A percentile compares a stretch with the other conserved stretches of the same genome.
These are phyloP conservation scores for Panicum virgatum DNA, from an alignment of 202 grass and related monocot species.

Conservation along the genomic window DNA sequence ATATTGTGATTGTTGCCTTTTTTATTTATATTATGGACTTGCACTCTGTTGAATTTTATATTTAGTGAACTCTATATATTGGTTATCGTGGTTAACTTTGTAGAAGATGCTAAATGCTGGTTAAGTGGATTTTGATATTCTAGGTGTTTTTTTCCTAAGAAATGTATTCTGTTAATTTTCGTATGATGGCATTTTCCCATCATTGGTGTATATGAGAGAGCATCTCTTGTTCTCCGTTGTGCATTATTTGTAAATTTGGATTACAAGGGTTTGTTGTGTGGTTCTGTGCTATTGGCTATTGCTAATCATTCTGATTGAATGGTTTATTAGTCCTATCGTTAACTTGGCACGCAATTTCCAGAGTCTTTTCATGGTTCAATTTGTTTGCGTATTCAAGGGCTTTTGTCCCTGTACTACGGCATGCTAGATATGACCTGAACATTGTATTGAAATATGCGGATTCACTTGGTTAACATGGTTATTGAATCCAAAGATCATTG, in stretches of 20 bases:
- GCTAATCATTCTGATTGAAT: background rate
- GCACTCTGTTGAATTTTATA: background rate
- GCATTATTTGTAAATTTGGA: background rate
- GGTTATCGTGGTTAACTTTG: background rate
- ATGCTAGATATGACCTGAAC: background rate
- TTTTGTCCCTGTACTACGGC: background rate
- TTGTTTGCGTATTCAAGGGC: background rate
- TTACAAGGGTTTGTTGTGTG: background rate
- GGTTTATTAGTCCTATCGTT: background rate
- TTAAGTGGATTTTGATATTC: background rate
- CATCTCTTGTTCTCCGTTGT: background rate
- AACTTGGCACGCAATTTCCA: background rate
- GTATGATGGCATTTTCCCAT: background rate
- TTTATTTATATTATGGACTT: background rate
- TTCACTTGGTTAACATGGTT: background rate
- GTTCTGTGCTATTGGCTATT: background rate
- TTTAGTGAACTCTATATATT: conserved; percentile 19
- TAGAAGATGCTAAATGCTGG: background rate
- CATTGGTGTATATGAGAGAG: background rate
- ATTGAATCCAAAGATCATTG: background rate
- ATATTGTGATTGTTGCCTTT: background rate
- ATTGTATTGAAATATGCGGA: background rate
- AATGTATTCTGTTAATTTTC: background rate
- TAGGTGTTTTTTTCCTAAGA: background rate
- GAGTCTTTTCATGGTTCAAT: background rate